Conservation (phyloP, 768 basidiomycete species). For the Lactarius indigo region DNA sequence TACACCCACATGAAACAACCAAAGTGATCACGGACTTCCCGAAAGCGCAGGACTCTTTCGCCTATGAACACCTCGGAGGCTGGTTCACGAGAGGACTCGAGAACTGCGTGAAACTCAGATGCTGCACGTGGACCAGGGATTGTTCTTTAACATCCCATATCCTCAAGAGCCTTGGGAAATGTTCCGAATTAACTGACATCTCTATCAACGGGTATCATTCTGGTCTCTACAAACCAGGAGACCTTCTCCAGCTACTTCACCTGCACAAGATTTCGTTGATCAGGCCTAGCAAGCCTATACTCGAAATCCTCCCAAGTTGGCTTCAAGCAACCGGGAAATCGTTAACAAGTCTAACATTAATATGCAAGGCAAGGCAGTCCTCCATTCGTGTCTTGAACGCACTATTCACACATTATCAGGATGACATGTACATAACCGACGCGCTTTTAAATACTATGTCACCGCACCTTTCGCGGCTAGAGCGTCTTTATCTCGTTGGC, state of each 20-base stretch:
- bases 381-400: not conserved
- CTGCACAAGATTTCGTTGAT: constrained; percentile 62
- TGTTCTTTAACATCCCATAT: constrained; percentile 63
- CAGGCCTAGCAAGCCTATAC: constrained; percentile 63
- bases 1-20: constrained; percentile 2
- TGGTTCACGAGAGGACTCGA: constrained; percentile 48
- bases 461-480: constrained; percentile 46
- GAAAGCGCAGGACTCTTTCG: constrained; percentile 39
- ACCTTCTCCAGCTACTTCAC: constrained; percentile 48
- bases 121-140: constrained; percentile 79
- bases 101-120: constrained; percentile 58
- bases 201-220: constrained; percentile 70
- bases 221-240: constrained; percentile 48
- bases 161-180: constrained; percentile 47
- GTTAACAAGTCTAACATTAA: constrained; percentile 56
- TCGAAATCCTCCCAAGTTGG: constrained; percentile 52
- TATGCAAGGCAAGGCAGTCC: constrained; percentile 58
- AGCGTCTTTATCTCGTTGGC: constrained; percentile 59
- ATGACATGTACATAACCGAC: constrained; percentile 59
- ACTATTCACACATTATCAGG: constrained; percentile 35
- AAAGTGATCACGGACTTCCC: constrained; percentile 75
- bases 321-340: constrained; percentile 40
- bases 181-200: constrained; percentile 46
- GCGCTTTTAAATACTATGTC: constrained; percentile 47
- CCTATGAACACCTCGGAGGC: constrained; percentile 35